Base-by-base conservation (phyloP, 106 monocot species). In the Dendrobium huoshanense region DNA sequence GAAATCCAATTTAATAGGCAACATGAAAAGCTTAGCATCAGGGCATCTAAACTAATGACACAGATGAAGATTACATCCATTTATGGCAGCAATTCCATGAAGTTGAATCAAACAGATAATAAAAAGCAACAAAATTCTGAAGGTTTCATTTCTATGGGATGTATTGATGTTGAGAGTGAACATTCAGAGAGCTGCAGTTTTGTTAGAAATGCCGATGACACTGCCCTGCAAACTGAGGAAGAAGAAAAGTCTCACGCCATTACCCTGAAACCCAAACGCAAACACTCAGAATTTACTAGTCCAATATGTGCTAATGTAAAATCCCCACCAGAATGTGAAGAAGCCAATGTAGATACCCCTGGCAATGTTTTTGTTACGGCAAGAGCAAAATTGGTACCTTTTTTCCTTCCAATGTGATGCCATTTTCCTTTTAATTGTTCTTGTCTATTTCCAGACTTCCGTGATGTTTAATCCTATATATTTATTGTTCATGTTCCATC, bases 321-420 rank as follows among this genome's bases (percentile, higher is more conserved):
- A 77, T 87, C 83, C 65, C 89, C 92, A 79, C 82, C 87, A 33
- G 73, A 75, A 80, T 91, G 80, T 78, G 91, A 91, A 75, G 95
- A 99, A 83, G 79, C 82, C 10, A 72, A 75, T 73, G 70, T 17
- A 51, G 92, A 91, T 67, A 77, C 18, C 29, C 29, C 78, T 61
- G 75, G 80, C 59, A 84, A 81, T 87, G 87, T 86, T 67, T 99
- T 99, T 83, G 90, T 93, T 9, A 93, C 95, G 73, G 98, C 98
- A 84, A 92, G 86, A 82, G 55, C 83, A 85, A 99, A 95, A 88
- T 77, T 95, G 95, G 98, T 95, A 88, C 40, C 43, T 78, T 77
- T 77, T 25, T 75, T 75, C n/a, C 22, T 41, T 75, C 20, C 27
- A 25, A 49, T 48, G 24, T 48, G 76, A 76, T 76, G 24, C 20